Base-by-base conservation (phyloP, 108 stramenopile genomes). In the Bacterosira constricta region DNA sequence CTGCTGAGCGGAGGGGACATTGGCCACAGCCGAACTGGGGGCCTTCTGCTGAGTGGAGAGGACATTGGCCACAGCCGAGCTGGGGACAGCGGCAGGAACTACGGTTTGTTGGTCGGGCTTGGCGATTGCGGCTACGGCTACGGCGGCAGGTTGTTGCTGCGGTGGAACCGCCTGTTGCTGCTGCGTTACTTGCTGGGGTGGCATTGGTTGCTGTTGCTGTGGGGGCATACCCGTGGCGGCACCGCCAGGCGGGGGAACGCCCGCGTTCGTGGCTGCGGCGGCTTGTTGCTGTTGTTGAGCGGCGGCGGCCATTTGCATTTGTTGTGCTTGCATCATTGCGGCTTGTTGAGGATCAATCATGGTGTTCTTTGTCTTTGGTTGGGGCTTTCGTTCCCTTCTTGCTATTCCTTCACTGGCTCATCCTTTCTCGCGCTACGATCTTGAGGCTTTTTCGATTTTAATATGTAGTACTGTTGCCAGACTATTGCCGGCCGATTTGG, bases 341-440 rank as follows among this genome's bases (percentile, higher is more conserved):
- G 34, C 36, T 56, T 56, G 55, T 21, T 36, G n/a, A 37, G 55
- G 55, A 18, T 56, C 55, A 31, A 36, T 56, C 55, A 56, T 36
- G 5, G 2, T 44, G 42, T 44, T n/a, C n/a, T n/a, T n/a, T n/a
- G n/a, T n/a, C n/a, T n/a, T n/a, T n/a, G 4, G 42, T 6, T 9
- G 11, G 11, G 38, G 38, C 38, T 39, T 39, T 6, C 38, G 6
- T 39, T 39, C 11, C 11, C 38, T 11, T 39, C 11, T 39, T 6
- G 6, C 38, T 39, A 9, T 11, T 39, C 38, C 11, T 11, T 39
- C 11, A 13, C 17, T 5, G 13, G n/a, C 42, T 13, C 38, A 17
- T 44, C 17, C 2, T 44, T 17, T 44, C 42, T n/a, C 42, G 5
- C 17, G 42, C 42, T n/a, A 44, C 42, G 17, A 17, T 13, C 13